Evolutionary conservation across 2,329 filamentous ascomycete genomes (phyloP), one percentile per base, ranked within the genome.

Genomic region (Fusarium kyushuense): DNA sequence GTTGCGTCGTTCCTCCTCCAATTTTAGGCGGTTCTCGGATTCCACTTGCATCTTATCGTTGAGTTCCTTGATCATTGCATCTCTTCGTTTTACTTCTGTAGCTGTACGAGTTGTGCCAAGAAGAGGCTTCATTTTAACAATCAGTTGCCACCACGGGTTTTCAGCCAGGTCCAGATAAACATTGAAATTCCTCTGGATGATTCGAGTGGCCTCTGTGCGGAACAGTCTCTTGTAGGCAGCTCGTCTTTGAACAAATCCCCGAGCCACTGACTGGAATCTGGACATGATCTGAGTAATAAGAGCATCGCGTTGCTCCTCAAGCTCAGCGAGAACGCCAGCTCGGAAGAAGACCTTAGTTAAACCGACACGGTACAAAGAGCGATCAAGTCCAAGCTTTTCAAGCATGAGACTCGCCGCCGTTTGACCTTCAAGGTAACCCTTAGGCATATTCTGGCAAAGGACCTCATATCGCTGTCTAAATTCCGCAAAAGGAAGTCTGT

Each of bases 301-400:
- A 4, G 92, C 86, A 77, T 99, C 96, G 58, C 96, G 90, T 77
- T 96, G 92, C 79, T 98, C 96, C 86, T 99, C 96, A 16, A 99
- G 84, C 78, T 99, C 96, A 36, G 96, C 96, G 46, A 99, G 86
- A 4, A 99, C 95, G 61, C 96, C 96, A 42, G 96, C 94, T 65
- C 96, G 88, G 86, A 99, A 99, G 82, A 99, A 99, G 14, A 99
- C 95, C 79, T 99, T 99, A 25, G 94, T 97, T 58, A 97, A 84
- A 73, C 96, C 96, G 58, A 99, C 94, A 23, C 96, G 92, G 79
- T 96, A 99, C 67, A 97, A 87, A 13, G 93, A 86, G 68, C 86
- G 90, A 77, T 99, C 96, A 71, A 99, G 85, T 19, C 90, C 90
- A 42, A 99, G 87, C 78, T 93, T 94, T 73, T 96, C 92, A 7